Evolutionary conservation across 306 rosid genomes (phyloP).

Genomic region (Dalbergia cochinchinensis): DNA sequence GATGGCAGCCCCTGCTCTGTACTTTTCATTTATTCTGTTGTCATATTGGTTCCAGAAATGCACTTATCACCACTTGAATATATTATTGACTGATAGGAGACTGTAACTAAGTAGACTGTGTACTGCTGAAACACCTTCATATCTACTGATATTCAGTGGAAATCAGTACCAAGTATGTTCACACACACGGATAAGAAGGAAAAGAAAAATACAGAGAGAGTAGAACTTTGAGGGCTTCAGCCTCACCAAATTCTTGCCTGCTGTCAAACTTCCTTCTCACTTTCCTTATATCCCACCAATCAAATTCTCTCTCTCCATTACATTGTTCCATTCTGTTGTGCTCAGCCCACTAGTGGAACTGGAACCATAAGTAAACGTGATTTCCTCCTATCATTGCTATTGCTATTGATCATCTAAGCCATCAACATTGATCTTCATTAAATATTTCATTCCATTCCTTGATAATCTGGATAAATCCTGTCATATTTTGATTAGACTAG

Average conservation of each 20-base stretch:
- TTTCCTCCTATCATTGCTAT: background rate
- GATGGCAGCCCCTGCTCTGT: conserved; percentile 11
- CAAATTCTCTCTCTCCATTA: background rate
- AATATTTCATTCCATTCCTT: conserved; percentile 32
- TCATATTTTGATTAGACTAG: conserved; percentile 34
- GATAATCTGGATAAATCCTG: conserved; percentile 17
- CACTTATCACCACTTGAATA: conserved; percentile 17
- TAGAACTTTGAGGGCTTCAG: background rate
- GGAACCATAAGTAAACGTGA: background rate
- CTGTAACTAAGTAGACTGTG: background rate
- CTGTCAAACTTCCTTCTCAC: background rate
- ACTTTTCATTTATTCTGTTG: conserved; percentile 23
- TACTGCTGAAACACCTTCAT: background rate
- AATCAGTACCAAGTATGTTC: background rate
- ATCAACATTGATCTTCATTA: conserved; percentile 29
- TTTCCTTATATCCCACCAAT: background rate
- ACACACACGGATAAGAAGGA: background rate
- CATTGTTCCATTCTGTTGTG: background rate
- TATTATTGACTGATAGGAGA: background rate
- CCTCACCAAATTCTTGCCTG: background rate
- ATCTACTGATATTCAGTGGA: background rate
- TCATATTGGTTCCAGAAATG: conserved; percentile 20
- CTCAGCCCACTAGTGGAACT: background rate
- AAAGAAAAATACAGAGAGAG: background rate
- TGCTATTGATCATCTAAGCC: background rate